Evolutionary conservation across 139 green algal species (phyloP).

Genomic region (Yamagishiella unicocca): DNA sequence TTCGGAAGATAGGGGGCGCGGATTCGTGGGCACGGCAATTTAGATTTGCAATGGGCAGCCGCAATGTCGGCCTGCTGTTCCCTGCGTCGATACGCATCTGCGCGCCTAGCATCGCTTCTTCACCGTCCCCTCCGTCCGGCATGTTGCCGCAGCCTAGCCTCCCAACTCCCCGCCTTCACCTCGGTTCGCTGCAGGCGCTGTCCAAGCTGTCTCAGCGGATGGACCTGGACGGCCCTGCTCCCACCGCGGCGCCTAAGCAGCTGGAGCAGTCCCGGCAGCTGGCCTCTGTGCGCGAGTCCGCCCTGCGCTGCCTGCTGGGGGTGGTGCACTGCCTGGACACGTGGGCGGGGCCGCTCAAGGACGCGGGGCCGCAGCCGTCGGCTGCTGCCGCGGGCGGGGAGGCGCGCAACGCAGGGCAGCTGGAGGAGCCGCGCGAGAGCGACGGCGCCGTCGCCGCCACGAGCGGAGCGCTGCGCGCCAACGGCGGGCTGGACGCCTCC

Average conservation of each 20-base stretch:
- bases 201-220: conserved; percentile 35
- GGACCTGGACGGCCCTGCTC: conserved; percentile 45
- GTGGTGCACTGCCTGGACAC: conserved; percentile 77
- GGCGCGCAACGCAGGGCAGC: not conserved
- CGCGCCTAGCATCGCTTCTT: no score
- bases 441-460: not conserved
- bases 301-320: conserved; percentile 56
- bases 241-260: conserved; percentile 13
- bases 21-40: no score
- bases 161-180: no score
- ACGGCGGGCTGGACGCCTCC: conserved; percentile 7
- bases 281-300: conserved; percentile 27
- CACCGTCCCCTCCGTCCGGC: no score
- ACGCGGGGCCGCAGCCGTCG: not conserved
- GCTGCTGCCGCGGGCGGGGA: not conserved
- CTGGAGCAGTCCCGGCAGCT: conserved; percentile 22
- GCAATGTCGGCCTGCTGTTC: no score
- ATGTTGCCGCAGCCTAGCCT: no score
- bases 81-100: no score
- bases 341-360: conserved; percentile 78
- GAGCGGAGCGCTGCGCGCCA: not conserved
- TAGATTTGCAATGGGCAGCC: no score
- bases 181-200: conserved; percentile 47
- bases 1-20: no score
- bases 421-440: not conserved